Conservation (phyloP, 805 yeast genomes). For the Cephaloascus albidus region DNA sequence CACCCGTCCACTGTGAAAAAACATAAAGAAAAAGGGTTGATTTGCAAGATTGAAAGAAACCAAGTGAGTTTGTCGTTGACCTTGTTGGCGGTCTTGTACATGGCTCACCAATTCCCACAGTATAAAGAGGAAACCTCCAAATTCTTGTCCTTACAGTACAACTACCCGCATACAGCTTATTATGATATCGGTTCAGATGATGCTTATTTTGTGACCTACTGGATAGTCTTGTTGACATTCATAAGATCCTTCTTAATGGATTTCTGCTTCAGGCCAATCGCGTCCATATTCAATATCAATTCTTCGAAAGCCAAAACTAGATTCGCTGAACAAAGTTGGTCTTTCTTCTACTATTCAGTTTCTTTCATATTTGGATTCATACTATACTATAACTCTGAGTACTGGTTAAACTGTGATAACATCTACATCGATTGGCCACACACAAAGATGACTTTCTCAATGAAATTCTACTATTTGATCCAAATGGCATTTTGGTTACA, state of each 20-base stretch:
- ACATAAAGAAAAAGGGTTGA: neutral
- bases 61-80: slow-evolving; percentile 16
- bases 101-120: slow-evolving; percentile 14
- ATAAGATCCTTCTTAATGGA: slow-evolving; percentile 55
- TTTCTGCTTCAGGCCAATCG: slow-evolving; percentile 48
- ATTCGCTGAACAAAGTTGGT: slow-evolving; percentile 87
- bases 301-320: slow-evolving; percentile 47
- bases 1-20: too few relatives aligned
- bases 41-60: neutral
- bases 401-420: slow-evolving; percentile 47
- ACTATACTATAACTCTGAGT: slow-evolving; percentile 48
- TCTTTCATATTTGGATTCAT: slow-evolving; percentile 50
- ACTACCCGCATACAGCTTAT: slow-evolving; percentile 12
- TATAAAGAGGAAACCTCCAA: slow-evolving; percentile 18
- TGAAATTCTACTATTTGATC: slow-evolving; percentile 64
- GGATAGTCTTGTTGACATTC: slow-evolving; percentile 48
- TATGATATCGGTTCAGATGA: slow-evolving; percentile 56
- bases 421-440: slow-evolving; percentile 73
- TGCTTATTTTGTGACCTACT: slow-evolving; percentile 38
- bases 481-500: slow-evolving; percentile 76
- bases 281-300: slow-evolving; percentile 32
- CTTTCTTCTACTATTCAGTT: slow-evolving; percentile 44
- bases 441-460: slow-evolving; percentile 34
- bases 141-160: slow-evolving; percentile 32
- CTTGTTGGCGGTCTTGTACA: slow-evolving; percentile 9